Percentiles rank a stretch among this genome's conserved stretches.
Evolutionary conservation across 2,329 filamentous ascomycete genomes (phyloP).

Genomic region (Westerdykella aurantiaca): DNA sequence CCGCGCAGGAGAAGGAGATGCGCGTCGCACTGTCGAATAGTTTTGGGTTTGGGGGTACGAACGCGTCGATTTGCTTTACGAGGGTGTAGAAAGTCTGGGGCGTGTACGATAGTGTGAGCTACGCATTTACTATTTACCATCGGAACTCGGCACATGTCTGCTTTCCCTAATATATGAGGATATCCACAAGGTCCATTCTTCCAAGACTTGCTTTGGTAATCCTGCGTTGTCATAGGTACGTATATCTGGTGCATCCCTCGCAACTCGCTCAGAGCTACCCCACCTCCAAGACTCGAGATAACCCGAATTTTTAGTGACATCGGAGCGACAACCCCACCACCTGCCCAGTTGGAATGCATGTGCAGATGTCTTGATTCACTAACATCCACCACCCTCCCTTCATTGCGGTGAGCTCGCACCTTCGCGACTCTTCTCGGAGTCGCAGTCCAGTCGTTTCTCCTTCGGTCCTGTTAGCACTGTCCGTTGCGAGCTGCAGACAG

Average conservation of each 20-base stretch:
- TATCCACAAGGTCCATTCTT: too few species aligned
- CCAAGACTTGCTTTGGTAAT: constrained; percentile 7
- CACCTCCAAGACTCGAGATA: constrained; percentile 9
- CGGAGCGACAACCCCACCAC: constrained; percentile 13
- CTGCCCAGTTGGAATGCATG: constrained; percentile 1
- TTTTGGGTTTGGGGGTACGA: constrained; percentile 96
- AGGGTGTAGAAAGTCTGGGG: constrained; percentile 27
- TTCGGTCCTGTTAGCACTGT: background rate
- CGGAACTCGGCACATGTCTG: background rate
- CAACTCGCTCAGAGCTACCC: constrained; percentile 11
- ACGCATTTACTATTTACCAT: background rate
- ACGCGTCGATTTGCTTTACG: constrained; percentile 79
- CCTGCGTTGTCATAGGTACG: constrained; percentile 11
- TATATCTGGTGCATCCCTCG: background rate
- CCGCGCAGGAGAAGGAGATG: constrained; percentile 64
- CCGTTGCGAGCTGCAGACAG: too few species aligned
- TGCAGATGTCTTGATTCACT: constrained; percentile 6
- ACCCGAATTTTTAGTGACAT: constrained; percentile 4
- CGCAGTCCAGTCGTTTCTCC: background rate
- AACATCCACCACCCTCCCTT: constrained; percentile 1
- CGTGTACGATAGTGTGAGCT: background rate
- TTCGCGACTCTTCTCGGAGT: background rate
- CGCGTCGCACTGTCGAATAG: constrained; percentile 83
- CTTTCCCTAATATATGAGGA: background rate
- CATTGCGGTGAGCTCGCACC: background rate